phyloP scores from a whole-genome alignment of 495 filamentous ascomycete species.

The Daldinia childiae region DNA sequence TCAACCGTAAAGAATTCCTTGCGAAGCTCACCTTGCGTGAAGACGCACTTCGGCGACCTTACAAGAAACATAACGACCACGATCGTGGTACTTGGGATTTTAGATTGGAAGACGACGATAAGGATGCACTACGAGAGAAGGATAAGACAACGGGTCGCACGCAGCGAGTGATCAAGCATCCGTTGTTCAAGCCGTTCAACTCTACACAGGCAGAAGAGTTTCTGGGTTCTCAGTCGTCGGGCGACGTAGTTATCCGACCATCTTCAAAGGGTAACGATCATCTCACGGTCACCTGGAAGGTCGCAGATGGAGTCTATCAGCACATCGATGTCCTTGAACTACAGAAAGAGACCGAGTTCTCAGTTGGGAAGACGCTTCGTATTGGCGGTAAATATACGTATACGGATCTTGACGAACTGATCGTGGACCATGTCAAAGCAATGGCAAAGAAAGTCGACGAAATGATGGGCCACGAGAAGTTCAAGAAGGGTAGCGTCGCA shows the following conservation, averaged over 20 bases:
- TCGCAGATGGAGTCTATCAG: constrained; percentile 92
- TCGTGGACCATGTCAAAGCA: constrained; percentile 94
- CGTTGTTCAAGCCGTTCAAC: constrained; percentile 92
- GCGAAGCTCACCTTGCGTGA: constrained; percentile 86
- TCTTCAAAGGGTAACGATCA: constrained; percentile 95
- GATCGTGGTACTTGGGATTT: constrained; percentile 86
- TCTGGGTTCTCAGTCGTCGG: constrained; percentile 80
- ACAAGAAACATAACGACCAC: constrained; percentile 71
- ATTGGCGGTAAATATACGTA: constrained; percentile 89
- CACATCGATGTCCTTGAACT: constrained; percentile 97
- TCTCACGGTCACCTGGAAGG: constrained; percentile 96
- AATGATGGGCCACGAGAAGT: constrained; percentile 92
- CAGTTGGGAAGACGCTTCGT: constrained; percentile 82
- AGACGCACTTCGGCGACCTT: constrained; percentile 76
- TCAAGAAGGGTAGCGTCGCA: constrained; percentile 77
- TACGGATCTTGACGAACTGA: constrained; percentile 95
- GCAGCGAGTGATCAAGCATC: constrained; percentile 95
- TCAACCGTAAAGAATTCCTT: constrained; percentile 83
- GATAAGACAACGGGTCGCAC: constrained; percentile 82
- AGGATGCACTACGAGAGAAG: constrained; percentile 78
- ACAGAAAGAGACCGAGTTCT: constrained; percentile 96
- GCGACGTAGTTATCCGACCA: constrained; percentile 93
- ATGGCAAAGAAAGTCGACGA: constrained; percentile 99
- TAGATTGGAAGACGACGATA: constrained; percentile 78
- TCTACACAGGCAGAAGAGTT: constrained; percentile 93